Evolutionary conservation across 1,284 basidiomycete species (phyloP).

Genomic region (Lentinula novae-zelandiae): DNA sequence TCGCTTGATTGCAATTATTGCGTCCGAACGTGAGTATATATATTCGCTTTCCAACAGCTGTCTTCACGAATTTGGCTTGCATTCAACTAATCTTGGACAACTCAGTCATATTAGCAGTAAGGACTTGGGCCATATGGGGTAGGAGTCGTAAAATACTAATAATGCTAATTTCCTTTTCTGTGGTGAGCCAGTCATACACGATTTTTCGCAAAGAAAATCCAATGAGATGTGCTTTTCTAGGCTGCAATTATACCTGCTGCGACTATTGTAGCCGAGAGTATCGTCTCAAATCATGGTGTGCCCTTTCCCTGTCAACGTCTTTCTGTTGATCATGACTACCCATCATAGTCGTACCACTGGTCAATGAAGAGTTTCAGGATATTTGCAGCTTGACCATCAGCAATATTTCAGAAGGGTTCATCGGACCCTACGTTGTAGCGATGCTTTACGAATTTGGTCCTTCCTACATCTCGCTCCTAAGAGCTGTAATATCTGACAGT

Average conservation of each 20-base stretch:
- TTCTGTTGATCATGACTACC: neutral
- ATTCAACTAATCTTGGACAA: neutral
- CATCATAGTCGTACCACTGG: slow-evolving; percentile 2
- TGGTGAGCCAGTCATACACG: slow-evolving; percentile 4
- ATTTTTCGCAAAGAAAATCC: too few relatives aligned
- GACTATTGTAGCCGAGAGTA: slow-evolving; percentile 12
- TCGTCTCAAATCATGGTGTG: slow-evolving; percentile 11
- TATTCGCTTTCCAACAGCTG: neutral
- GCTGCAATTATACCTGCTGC: slow-evolving; percentile 13
- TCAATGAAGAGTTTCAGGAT: neutral
- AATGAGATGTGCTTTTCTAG: neutral
- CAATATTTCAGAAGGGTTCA: slow-evolving; percentile 3
- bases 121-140: slow-evolving; percentile 21
- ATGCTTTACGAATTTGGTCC: slow-evolving; percentile 14
- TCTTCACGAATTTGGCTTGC: neutral
- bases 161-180: slow-evolving; percentile 10
- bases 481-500: neutral
- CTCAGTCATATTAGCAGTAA: slow-evolving; percentile 15
- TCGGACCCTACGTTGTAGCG: slow-evolving; percentile 13
- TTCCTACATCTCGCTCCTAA: neutral
- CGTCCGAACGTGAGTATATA: slow-evolving; percentile 18
- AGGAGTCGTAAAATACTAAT: slow-evolving; percentile 10
- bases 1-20: slow-evolving; percentile 17
- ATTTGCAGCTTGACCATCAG: slow-evolving; percentile 11
- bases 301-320: neutral